Percentiles rank a stretch among this genome's conserved stretches.
These are phyloP conservation scores for Nicotiana knightiana DNA, from an alignment of 257 asterid species.

Conservation along the genomic window DNA sequence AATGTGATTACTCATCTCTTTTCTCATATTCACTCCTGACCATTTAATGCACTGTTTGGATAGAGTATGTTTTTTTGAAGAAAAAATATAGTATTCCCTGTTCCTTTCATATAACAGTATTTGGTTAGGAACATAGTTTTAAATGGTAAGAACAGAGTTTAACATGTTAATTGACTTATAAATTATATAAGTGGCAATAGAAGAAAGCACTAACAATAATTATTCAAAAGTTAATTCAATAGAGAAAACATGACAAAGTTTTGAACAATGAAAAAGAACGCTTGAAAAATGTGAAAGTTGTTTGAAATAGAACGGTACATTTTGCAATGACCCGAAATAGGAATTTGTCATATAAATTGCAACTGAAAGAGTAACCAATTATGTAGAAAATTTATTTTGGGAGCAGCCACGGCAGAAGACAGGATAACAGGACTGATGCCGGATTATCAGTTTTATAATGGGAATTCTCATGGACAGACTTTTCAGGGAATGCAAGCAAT, in stretches of 20 bases:
- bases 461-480: slow-evolving; percentile 69
- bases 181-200: not conserved
- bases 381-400: slow-evolving; percentile 13
- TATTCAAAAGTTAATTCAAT: not conserved
- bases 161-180: not conserved
- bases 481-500: slow-evolving; percentile 61
- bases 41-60: not conserved
- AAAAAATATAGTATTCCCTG: not conserved
- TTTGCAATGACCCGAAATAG: not conserved
- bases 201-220: not conserved
- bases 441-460: slow-evolving; percentile 64
- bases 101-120: not conserved
- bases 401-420: slow-evolving; percentile 60
- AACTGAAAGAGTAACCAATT: not conserved
- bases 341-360: not conserved
- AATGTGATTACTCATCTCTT: not conserved
- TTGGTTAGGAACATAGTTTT: not conserved
- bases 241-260: not conserved
- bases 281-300: not conserved
- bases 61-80: not conserved
- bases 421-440: slow-evolving; percentile 34
- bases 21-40: not conserved
- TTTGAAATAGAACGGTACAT: not conserved
- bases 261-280: not conserved
- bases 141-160: not conserved